Conservation (phyloP, 164 flowering plant genomes). For the Amborella trichopoda region DNA sequence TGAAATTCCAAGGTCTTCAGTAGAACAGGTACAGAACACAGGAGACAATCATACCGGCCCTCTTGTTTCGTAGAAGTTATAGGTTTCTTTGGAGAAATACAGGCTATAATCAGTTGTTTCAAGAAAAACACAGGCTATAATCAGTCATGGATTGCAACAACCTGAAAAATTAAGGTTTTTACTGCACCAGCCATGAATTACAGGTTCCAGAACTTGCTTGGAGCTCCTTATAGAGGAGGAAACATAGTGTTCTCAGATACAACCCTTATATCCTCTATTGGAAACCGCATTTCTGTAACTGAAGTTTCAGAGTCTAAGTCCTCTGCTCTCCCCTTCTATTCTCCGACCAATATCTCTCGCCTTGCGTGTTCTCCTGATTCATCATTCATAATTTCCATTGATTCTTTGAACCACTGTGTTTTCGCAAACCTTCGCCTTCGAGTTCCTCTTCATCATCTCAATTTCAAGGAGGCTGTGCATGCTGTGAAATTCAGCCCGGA, state of each 20-base stretch:
- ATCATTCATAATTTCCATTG: constrained; percentile 59
- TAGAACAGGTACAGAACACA: too few species aligned
- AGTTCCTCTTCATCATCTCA: constrained; percentile 64
- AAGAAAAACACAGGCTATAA: background rate
- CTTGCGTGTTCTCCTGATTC: constrained; percentile 79
- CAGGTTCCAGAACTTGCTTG: constrained; percentile 81
- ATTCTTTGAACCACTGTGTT: constrained; percentile 52
- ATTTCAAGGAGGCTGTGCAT: constrained; percentile 58
- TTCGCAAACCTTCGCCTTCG: constrained; percentile 70
- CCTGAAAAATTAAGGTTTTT: too few species aligned
- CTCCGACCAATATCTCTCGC: constrained; percentile 58
- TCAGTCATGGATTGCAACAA: background rate
- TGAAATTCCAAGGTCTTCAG: too few species aligned
- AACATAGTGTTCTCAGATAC: constrained; percentile 40
- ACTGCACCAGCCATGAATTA: constrained; percentile 91
- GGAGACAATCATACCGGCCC: too few species aligned
- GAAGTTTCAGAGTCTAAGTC: constrained; percentile 69
- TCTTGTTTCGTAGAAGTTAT: too few species aligned
- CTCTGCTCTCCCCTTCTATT: constrained; percentile 57
- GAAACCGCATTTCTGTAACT: constrained; percentile 78
- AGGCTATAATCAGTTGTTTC: too few species aligned
- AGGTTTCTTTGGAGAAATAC: too few species aligned
- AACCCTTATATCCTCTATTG: constrained; percentile 68
- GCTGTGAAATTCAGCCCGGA: constrained; percentile 62
- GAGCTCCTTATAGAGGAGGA: constrained; percentile 97